Evolutionary conservation across 208 protist genomes (phyloP), one percentile per base, ranked within the genome.

Genomic region (Wallacemonas collosoma): DNA sequence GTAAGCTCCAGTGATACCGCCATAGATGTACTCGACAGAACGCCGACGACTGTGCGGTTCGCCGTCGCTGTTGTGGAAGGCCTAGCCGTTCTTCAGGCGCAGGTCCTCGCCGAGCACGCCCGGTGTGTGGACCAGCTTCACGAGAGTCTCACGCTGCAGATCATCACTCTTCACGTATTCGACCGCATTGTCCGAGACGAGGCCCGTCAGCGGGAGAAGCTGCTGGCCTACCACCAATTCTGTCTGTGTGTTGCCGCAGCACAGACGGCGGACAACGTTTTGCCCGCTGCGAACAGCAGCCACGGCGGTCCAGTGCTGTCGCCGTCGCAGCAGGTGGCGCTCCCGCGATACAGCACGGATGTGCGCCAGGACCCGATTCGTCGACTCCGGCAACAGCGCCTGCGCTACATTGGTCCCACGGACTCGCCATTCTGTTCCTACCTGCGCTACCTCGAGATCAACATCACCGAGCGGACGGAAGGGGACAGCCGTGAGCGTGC

Each of bases 371-470:
- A 65, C 15, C 60, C 60, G n/a, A 65, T 65, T 48, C 60, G 39
- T 12, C 60, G 60, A 5, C 60, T 65, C 3, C 60, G 60, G 4
- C 60, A 65, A 17, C 64, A 69, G 56, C 70, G 70, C n/a, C 60
- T 67, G 2, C 70, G 68, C n/a, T 75, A 71, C 62, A 68, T 76
- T 63, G 79, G 72, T 14, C 68, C 70, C 45, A 50, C 53, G 12
- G 84, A 89, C 68, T 89, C 84, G 3, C 84, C 84, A 3, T 84
- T 84, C 55, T 83, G 79, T 55, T 79, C 78, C 2, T 82, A 83
- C 58, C 35, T 86, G 17, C 36, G 73, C 1, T 89, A 77, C 68
- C 66, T 74, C 2, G 77, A 89, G 26, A 47, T 89, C 51, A 44
- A 57, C 35, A 75, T 77, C 41, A 26, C 72, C 11, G 51, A 36